Conservation (phyloP, 495 filamentous ascomycete genomes). For the Penicillium pulvis region DNA sequence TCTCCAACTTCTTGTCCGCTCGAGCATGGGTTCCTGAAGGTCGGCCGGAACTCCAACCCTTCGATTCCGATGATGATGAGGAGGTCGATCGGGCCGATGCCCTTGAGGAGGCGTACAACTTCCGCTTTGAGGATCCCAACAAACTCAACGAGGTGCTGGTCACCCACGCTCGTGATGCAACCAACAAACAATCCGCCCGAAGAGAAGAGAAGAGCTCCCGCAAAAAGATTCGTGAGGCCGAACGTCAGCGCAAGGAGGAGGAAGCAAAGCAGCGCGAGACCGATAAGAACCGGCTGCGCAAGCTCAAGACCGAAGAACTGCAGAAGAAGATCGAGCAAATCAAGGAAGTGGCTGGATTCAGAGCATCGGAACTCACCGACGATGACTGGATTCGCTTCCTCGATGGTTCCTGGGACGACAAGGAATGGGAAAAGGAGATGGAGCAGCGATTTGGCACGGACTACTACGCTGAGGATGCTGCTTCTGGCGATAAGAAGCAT, state of each 20-base stretch:
- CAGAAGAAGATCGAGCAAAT: constrained; percentile 81
- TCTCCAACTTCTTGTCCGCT: constrained; percentile 85
- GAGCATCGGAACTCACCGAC: constrained; percentile 61
- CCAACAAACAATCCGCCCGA: constrained; percentile 76
- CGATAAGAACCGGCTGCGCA: constrained; percentile 80
- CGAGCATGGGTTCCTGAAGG: constrained; percentile 81
- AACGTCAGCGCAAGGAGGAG: constrained; percentile 73
- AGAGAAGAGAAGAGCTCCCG: constrained; percentile 76
- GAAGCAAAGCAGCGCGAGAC: constrained; percentile 75
- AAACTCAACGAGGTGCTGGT: constrained; percentile 80
- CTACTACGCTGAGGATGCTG: constrained; percentile 73
- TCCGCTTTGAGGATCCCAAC: constrained; percentile 90
- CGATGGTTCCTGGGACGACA: constrained; percentile 82
- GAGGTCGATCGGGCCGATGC: constrained; percentile 79
- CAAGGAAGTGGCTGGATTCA: constrained; percentile 81
- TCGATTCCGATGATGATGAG: constrained; percentile 91
- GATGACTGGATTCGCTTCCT: constrained; percentile 81
- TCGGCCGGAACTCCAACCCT: constrained; percentile 61
- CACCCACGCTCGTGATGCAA: constrained; percentile 84
- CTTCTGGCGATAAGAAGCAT: constrained; percentile 57
- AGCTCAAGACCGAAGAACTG: constrained; percentile 84
- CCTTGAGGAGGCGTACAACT: constrained; percentile 92
- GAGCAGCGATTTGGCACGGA: constrained; percentile 78
- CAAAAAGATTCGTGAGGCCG: constrained; percentile 74
- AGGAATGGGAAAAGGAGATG: constrained; percentile 89